phyloP scores from a whole-genome alignment of 805 yeast species.

The Kazachstania taianensis region DNA sequence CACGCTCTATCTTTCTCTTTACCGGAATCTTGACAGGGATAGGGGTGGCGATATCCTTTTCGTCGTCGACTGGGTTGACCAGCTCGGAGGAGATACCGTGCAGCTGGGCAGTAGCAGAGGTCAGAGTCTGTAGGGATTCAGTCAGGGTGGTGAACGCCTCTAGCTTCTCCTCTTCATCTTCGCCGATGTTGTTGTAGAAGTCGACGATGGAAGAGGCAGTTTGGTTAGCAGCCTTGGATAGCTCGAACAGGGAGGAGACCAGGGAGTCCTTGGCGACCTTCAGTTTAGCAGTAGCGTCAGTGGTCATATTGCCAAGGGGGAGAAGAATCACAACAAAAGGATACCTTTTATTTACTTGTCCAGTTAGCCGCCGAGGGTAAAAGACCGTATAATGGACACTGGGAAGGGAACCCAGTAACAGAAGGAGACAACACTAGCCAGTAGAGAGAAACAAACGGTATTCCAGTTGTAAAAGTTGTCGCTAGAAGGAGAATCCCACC shows the following conservation, averaged over 20 bases:
- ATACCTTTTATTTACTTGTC: too few relatives aligned
- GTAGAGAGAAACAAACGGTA: too few relatives aligned
- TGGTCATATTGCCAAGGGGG: conserved; percentile 18
- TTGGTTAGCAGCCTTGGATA: conserved; percentile 78
- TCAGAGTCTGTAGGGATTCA: conserved; percentile 32
- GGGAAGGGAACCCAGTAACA: too few relatives aligned
- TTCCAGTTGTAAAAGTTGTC: neutral
- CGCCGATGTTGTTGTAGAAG: conserved; percentile 52
- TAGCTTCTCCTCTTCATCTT: conserved; percentile 36
- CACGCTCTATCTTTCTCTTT: conserved; percentile 48
- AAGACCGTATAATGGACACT: too few relatives aligned
- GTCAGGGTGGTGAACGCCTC: conserved; percentile 37
- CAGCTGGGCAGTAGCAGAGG: conserved; percentile 30
- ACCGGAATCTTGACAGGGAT: conserved; percentile 20
- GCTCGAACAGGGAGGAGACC: conserved; percentile 70
- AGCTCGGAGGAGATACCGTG: conserved; percentile 22
- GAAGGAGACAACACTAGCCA: too few relatives aligned
- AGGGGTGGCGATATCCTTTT: conserved; percentile 16
- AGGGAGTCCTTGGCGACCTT: conserved; percentile 35
- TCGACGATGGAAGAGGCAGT: conserved; percentile 73
- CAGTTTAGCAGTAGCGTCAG: conserved; percentile 28
- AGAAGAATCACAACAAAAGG: too few relatives aligned
- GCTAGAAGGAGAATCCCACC: neutral
- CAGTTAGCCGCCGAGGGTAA: too few relatives aligned
- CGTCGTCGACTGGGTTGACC: conserved; percentile 28